These are phyloP conservation scores for Mortierella sp. DNA, from an alignment of 371 early-diverging fungal genomes.

Conservation along the genomic window DNA sequence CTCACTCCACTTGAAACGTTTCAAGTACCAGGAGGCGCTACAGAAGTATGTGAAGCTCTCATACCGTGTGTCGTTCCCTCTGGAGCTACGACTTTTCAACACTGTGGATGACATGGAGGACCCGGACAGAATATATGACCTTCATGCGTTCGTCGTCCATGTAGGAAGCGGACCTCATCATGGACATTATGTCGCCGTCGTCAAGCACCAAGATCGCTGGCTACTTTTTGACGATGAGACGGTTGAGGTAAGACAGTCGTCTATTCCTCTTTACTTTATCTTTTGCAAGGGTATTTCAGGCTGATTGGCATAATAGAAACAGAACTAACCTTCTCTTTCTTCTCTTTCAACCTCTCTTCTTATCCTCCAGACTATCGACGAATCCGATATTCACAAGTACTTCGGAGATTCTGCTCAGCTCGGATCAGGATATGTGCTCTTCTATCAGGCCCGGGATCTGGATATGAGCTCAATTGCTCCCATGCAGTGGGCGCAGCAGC, in stretches of 20 bases:
- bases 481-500: constrained; percentile 46
- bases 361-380: constrained; percentile 68
- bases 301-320: no score
- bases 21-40: constrained; percentile 94
- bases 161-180: constrained; percentile 97
- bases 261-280: not conserved
- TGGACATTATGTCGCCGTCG: constrained; percentile 95
- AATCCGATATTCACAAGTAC: constrained; percentile 84
- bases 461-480: constrained; percentile 46
- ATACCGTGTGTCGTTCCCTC: constrained; percentile 95
- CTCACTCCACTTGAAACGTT: constrained; percentile 95
- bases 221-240: constrained; percentile 95
- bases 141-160: constrained; percentile 94
- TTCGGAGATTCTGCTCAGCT: constrained; percentile 84
- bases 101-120: constrained; percentile 93
- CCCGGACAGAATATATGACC: constrained; percentile 85
- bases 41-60: constrained; percentile 92
- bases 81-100: constrained; percentile 93
- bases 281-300: no score
- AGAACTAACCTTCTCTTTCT: no score
- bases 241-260: constrained; percentile 70
- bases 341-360: no score
- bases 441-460: constrained; percentile 74
- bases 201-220: constrained; percentile 91
- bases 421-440: constrained; percentile 87